Evolutionary conservation across 129 eudicot genomes (phyloP).

Genomic region (Helianthus annuus): HanXRQr2.0-SUNRISE NC_035439.2:87720141-87720640

Average conservation of each 20-base stretch:
- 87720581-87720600: slow-evolving; percentile 21
- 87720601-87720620: too few relatives aligned
- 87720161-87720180: neutral
- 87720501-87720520: neutral
- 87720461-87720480: neutral
- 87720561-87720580: slow-evolving; percentile 62
- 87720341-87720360: slow-evolving; percentile 51
- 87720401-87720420: slow-evolving; percentile 53
- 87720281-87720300: slow-evolving; percentile 65
- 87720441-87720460: slow-evolving; percentile 46
- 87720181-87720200: neutral
- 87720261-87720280: slow-evolving; percentile 50
- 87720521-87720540: slow-evolving; percentile 24
- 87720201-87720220: neutral
- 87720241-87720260: slow-evolving; percentile 42
- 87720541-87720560: slow-evolving; percentile 65
- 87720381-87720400: slow-evolving; percentile 43
- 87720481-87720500: neutral
- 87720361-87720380: slow-evolving; percentile 52
- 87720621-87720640: too few relatives aligned
- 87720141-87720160: slow-evolving; percentile 60
- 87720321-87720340: slow-evolving; percentile 64
- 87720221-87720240: slow-evolving; percentile 34
- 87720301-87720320: slow-evolving; percentile 59
- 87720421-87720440: slow-evolving; percentile 63